phyloP scores from a whole-genome alignment of 805 yeast species.

The Ogataea methanolica region DNA sequence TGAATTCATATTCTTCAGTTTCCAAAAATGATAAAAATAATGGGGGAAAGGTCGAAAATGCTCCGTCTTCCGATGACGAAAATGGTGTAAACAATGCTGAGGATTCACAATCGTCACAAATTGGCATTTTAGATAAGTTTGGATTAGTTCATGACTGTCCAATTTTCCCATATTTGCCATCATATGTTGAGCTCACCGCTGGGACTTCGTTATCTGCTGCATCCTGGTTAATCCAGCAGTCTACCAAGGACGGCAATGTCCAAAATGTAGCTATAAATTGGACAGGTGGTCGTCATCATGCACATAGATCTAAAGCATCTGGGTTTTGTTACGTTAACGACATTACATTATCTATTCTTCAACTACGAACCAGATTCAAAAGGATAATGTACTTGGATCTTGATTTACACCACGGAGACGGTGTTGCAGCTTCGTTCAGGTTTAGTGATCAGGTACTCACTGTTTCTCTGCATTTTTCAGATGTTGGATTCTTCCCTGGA shows the following conservation, averaged over 20 bases:
- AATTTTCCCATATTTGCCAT: constrained; percentile 46
- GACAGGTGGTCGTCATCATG: constrained; percentile 81
- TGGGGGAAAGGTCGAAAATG: not conserved
- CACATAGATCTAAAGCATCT: constrained; percentile 46
- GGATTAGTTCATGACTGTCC: constrained; percentile 66
- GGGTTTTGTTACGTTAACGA: constrained; percentile 78
- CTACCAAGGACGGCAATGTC: constrained; percentile 1
- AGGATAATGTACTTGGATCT: constrained; percentile 60
- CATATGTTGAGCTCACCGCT: constrained; percentile 45
- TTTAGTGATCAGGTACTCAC: constrained; percentile 53
- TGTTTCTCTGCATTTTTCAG: constrained; percentile 60
- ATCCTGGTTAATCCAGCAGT: constrained; percentile 24
- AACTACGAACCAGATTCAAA: constrained; percentile 41
- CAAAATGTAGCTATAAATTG: constrained; percentile 53
- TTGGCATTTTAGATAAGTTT: constrained; percentile 25
- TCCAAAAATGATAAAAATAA: not conserved
- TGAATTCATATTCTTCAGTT: not conserved
- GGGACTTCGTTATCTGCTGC: constrained; percentile 57
- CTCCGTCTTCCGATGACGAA: not conserved
- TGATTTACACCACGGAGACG: constrained; percentile 81
- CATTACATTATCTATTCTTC: constrained; percentile 51
- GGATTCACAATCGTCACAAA: constrained; percentile 3
- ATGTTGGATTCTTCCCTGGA: constrained; percentile 70
- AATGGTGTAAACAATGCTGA: constrained; percentile 4
- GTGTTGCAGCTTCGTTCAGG: constrained; percentile 63